Conservation (phyloP, 192 early-diverging fungal species). For the Phlyctochytrium planicorne region DNA sequence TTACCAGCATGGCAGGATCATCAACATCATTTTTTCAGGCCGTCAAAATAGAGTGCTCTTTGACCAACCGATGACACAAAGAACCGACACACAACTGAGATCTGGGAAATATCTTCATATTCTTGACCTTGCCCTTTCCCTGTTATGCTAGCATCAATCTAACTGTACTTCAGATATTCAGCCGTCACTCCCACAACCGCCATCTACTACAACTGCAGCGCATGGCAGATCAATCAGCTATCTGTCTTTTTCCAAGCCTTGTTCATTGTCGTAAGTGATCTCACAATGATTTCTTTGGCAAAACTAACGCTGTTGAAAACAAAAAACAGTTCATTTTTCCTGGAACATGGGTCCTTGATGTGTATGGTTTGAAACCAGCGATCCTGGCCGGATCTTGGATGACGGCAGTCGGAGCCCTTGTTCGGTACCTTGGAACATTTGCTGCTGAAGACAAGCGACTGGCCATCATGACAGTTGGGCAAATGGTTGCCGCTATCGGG, state of each 20-base stretch:
- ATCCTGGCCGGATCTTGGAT: conserved; percentile 8
- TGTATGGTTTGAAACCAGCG: conserved; percentile 4
- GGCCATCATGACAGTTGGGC: not conserved
- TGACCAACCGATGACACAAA: not conserved
- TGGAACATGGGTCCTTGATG: conserved; percentile 14
- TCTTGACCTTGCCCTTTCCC: too few species aligned
- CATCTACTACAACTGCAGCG: not conserved
- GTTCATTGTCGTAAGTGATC: conserved; percentile 4
- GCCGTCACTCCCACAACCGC: conserved; percentile 20
- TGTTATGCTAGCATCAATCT: too few species aligned
- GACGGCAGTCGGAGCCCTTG: conserved; percentile 9
- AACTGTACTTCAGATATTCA: not conserved
- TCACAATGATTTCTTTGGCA: not conserved
- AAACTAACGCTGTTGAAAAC: not conserved
- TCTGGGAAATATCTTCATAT: not conserved
- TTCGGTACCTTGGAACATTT: conserved; percentile 12
- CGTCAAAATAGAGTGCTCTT: not conserved
- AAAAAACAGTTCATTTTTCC: not conserved
- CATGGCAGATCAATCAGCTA: conserved; percentile 18
- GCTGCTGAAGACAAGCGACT: not conserved
- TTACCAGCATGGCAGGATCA: not conserved
- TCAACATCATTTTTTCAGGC: not conserved
- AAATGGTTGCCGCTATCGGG: conserved; percentile 8
- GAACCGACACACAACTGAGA: not conserved
- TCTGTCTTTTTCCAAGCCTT: not conserved